A percentile compares a stretch with the other conserved stretches of the same genome.
Evolutionary conservation across 2,329 filamentous ascomycete species (phyloP).

Genomic region (Trichoderma aggressivum): DNA sequence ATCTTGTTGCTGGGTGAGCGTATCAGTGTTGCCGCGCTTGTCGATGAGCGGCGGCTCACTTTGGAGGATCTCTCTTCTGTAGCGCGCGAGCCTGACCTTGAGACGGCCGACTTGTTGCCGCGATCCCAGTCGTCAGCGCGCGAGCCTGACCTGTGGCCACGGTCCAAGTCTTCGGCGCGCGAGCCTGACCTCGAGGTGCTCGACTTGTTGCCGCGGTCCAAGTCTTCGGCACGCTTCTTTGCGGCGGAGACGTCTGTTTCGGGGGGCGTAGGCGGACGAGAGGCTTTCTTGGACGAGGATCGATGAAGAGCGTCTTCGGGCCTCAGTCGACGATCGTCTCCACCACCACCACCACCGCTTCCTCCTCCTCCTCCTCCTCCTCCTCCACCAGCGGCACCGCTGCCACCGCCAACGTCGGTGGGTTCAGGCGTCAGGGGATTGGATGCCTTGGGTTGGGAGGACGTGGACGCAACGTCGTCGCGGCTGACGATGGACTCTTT

Average conservation of each 20-base stretch:
- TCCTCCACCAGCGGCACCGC: conserved; percentile 22
- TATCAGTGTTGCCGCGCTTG: conserved; percentile 57
- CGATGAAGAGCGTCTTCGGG: conserved; percentile 43
- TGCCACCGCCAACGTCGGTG: conserved; percentile 63
- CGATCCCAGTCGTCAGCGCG: no score
- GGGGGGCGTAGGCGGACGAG: conserved; percentile 59
- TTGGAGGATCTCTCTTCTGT: conserved; percentile 49
- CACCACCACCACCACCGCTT: conserved; percentile 51
- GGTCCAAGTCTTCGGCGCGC: conserved; percentile 39
- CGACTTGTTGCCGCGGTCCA: conserved; percentile 31
- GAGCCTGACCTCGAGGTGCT: conserved; percentile 43
- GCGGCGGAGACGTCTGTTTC: conserved; percentile 58
- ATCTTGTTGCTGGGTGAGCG: conserved; percentile 36
- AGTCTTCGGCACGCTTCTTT: conserved; percentile 34
- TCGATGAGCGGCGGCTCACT: conserved; percentile 52
- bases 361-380: conserved; percentile 50
- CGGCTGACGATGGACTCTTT: conserved; percentile 74
- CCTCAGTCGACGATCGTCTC: conserved; percentile 43
- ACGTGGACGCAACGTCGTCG: conserved; percentile 45
- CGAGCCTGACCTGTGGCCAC: no score
- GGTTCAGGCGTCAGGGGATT: conserved; percentile 64
- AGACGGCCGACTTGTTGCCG: conserved; percentile 36
- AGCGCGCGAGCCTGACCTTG: conserved; percentile 43
- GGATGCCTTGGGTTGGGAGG: conserved; percentile 23
- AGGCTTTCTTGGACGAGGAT: conserved; percentile 39